phyloP scores from a whole-genome alignment of 495 filamentous ascomycete genomes.

The Parathielavia hyrcaniae region DNA sequence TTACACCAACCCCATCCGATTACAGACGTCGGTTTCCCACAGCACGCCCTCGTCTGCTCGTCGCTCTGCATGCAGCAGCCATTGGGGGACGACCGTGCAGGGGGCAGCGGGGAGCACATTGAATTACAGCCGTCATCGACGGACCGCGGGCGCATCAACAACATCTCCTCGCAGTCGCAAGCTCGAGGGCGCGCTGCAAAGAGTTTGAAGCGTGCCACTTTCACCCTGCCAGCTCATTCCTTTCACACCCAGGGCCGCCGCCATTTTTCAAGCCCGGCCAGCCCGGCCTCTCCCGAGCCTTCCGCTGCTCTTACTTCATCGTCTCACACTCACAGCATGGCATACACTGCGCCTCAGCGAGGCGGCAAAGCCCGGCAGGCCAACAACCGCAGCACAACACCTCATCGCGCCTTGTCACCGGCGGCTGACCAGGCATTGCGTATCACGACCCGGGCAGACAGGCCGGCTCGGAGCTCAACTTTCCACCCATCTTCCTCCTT shows the following conservation, averaged over 20 bases:
- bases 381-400: conserved; percentile 5
- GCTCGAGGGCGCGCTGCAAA: conserved; percentile 32
- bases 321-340: conserved; percentile 14
- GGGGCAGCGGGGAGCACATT: conserved; percentile 11
- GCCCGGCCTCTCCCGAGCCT: conserved; percentile 9
- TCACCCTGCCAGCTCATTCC: conserved; percentile 20
- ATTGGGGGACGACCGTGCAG: not conserved
- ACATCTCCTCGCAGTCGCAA: no score
- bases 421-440: conserved; percentile 13
- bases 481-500: conserved; percentile 21
- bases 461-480: conserved; percentile 26
- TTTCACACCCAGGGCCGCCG: conserved; percentile 1
- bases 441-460: conserved; percentile 12
- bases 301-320: not conserved
- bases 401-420: conserved; percentile 25
- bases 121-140: conserved; percentile 25
- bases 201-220: conserved; percentile 28
- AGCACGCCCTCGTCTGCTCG: not conserved
- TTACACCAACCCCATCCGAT: conserved; percentile 7
- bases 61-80: conserved; percentile 11
- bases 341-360: conserved; percentile 17
- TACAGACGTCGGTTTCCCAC: not conserved
- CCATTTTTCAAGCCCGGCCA: conserved; percentile 5
- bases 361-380: conserved; percentile 17
- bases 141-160: conserved; percentile 29